These are phyloP conservation scores for Bolboschoenus planiculmis DNA, from an alignment of 176 grass and related monocot genomes.

Conservation along the genomic window DNA sequence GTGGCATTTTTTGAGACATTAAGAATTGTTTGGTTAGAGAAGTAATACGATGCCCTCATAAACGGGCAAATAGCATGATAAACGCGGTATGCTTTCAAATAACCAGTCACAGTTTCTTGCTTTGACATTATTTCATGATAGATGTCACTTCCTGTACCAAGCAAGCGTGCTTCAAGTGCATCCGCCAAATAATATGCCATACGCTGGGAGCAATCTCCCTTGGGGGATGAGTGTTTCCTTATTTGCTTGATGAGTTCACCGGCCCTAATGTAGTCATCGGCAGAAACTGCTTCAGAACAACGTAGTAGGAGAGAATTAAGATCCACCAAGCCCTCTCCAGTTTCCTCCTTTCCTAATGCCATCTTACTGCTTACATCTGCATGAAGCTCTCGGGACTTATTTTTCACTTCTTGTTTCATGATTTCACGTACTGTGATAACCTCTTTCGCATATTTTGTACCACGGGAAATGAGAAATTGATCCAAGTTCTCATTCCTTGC, in stretches of 20 bases:
- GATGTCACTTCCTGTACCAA: conserved; percentile 35
- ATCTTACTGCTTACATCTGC: background rate
- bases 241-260: conserved; percentile 42
- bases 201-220: conserved; percentile 44
- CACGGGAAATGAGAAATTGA: conserved; percentile 32
- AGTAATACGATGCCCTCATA: conserved; percentile 27
- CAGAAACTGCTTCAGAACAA: conserved; percentile 43
- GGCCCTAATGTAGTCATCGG: conserved; percentile 5
- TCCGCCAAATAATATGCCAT: conserved; percentile 49
- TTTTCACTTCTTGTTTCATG: conserved; percentile 21
- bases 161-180: conserved; percentile 53
- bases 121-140: conserved; percentile 33
- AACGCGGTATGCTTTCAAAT: conserved; percentile 33
- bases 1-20: conserved; percentile 15
- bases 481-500: conserved; percentile 45
- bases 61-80: conserved; percentile 45
- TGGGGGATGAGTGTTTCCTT: conserved; percentile 32
- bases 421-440: conserved; percentile 20
- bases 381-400: conserved; percentile 4
- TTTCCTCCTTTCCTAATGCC: conserved; percentile 20
- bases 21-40: conserved; percentile 48
- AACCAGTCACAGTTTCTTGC: conserved; percentile 17
- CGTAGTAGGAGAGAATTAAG: conserved; percentile 37
- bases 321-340: conserved; percentile 21
- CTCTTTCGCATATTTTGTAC: background rate